phyloP scores from a whole-genome alignment of 495 filamentous ascomycete genomes.

The Tuber aestivum region DNA sequence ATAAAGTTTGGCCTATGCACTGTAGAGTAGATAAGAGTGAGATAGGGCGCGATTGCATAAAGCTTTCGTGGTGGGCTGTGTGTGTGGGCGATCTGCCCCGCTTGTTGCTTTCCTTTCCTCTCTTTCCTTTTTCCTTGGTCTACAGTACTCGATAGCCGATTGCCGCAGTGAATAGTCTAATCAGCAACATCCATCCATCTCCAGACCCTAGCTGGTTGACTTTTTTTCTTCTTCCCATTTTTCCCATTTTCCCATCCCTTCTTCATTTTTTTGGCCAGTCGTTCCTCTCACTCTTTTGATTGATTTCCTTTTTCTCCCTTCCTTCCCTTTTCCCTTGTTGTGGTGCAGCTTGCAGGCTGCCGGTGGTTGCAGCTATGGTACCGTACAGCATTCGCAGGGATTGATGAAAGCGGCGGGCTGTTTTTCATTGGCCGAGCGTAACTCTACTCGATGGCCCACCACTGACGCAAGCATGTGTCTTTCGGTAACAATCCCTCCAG shows the following conservation, averaged over 20 bases:
- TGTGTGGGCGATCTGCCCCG: not conserved
- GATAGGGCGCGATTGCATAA: not conserved
- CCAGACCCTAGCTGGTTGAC: not conserved
- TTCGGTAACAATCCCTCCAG: not conserved
- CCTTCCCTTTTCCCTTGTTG: slow-evolving; percentile 18
- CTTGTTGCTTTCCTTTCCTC: not conserved
- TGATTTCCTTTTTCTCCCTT: not conserved
- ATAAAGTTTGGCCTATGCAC: not conserved
- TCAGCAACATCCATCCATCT: no score
- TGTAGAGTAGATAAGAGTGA: not conserved
- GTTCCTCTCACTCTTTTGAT: not conserved
- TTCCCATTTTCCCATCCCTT: no score
- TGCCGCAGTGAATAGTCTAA: not conserved
- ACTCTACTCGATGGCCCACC: slow-evolving; percentile 25
- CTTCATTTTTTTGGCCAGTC: not conserved
- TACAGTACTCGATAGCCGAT: not conserved
- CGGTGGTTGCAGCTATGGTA: slow-evolving; percentile 24
- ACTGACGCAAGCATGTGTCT: slow-evolving; percentile 40
- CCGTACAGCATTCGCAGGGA: no score
- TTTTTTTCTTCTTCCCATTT: not conserved
- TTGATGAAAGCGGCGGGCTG: slow-evolving; percentile 26
- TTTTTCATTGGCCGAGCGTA: slow-evolving; percentile 26
- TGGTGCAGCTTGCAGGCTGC: slow-evolving; percentile 20
- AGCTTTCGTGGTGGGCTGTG: not conserved
- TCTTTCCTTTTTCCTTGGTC: not conserved